Conservation (phyloP, 2,329 filamentous ascomycete species). For the Mollisiaceae sp. region DNA sequence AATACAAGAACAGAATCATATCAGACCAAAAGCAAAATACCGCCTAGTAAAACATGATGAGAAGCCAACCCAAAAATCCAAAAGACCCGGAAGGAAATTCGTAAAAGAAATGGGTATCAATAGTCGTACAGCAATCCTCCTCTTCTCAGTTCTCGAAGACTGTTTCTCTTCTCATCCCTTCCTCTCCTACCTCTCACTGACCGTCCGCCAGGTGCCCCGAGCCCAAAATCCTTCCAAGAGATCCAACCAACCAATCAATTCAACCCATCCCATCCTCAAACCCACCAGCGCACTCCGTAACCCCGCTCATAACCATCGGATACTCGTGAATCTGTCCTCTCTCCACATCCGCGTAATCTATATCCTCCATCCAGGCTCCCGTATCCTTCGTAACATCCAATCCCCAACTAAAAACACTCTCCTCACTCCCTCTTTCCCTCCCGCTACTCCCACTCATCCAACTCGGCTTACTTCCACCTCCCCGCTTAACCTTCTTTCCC, state of each 20-base stretch:
- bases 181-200: neutral
- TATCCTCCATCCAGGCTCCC: conserved; percentile 30
- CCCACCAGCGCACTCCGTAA: conserved; percentile 15
- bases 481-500: conserved; percentile 21
- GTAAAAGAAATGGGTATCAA: conserved; percentile 18
- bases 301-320: conserved; percentile 30
- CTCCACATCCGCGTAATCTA: neutral
- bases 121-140: conserved; percentile 7
- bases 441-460: conserved; percentile 27
- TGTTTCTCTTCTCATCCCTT: too few relatives aligned
- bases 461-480: conserved; percentile 31
- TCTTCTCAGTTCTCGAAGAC: too few relatives aligned
- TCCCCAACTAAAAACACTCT: conserved; percentile 20
- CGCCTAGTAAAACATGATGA: too few relatives aligned
- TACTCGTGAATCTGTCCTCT: conserved; percentile 13
- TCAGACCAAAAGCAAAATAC: neutral
- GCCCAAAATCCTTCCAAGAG: neutral
- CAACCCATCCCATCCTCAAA: neutral
- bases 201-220: neutral
- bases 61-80: neutral
- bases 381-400: conserved; percentile 22
- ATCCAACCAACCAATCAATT: neutral
- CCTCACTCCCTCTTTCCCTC: conserved; percentile 21
- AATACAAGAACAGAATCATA: conserved; percentile 5
- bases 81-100: conserved; percentile 3